Evolutionary conservation across 148 eudicot genomes (phyloP).

Genomic region (Vaccinium corymbosum): DNA sequence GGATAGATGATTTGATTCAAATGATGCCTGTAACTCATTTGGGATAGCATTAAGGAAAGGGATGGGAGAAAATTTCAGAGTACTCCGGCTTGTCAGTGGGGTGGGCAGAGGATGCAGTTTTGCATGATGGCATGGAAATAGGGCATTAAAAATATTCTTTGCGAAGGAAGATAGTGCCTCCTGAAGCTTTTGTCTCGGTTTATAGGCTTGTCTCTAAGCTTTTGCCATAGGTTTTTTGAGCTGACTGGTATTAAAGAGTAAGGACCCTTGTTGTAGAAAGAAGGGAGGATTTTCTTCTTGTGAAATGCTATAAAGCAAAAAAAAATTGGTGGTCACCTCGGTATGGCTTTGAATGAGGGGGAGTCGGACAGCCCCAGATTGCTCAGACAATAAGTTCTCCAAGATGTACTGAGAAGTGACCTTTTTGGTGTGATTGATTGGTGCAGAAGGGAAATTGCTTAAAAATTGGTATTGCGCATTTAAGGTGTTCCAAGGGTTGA

Average conservation of each 20-base stretch:
- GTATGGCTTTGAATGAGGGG: background rate
- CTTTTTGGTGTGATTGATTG: slow-evolving; percentile 2
- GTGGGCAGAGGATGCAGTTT: background rate
- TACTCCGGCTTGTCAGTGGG: background rate
- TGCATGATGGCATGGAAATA: background rate
- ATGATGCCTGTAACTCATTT: background rate
- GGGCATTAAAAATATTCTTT: background rate
- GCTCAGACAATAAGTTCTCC: background rate
- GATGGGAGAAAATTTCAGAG: background rate
- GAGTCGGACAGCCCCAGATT: background rate
- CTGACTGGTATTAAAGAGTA: background rate
- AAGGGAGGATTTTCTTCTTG: background rate
- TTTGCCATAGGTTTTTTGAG: background rate
- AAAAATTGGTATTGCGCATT: background rate
- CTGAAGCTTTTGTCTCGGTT: background rate
- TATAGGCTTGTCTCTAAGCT: background rate
- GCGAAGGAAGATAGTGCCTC: background rate
- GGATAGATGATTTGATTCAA: too few relatives aligned
- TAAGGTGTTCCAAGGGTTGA: background rate
- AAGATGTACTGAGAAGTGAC: background rate
- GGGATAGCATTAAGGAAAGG: background rate
- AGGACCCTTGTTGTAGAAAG: background rate
- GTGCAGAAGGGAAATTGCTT: background rate
- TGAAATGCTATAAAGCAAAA: background rate
- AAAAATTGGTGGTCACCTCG: background rate